phyloP scores from a whole-genome alignment of 371 early-diverging fungal genomes.

The Nematocida ausubeli region DNA sequence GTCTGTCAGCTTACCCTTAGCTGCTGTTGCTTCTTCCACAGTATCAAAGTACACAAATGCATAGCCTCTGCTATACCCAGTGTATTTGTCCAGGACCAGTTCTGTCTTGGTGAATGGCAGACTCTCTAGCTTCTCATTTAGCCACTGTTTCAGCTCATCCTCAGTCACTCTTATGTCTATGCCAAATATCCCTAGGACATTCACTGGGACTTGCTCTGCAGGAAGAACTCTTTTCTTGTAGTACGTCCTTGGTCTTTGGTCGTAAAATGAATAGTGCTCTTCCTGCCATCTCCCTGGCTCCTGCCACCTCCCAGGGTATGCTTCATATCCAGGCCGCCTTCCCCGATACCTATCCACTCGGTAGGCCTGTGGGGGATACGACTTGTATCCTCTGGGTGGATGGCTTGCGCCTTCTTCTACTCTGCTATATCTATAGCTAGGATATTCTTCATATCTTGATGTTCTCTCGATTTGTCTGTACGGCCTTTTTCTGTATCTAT shows the following conservation, averaged over 20 bases:
- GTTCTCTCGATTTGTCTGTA: conserved; percentile 22
- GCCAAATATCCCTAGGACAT: conserved; percentile 64
- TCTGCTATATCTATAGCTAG: neutral
- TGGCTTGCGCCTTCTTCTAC: neutral
- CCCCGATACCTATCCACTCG: neutral
- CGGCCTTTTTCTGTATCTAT: conserved; percentile 1
- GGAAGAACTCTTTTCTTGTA: neutral
- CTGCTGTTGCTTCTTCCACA: conserved; percentile 61
- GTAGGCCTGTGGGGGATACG: neutral
- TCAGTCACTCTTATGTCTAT: conserved; percentile 48
- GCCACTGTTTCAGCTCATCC: conserved; percentile 61
- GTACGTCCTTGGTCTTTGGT: neutral
- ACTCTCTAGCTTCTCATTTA: conserved; percentile 55
- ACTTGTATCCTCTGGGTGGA: conserved; percentile 13
- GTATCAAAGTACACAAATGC: conserved; percentile 65
- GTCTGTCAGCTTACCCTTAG: conserved; percentile 59
- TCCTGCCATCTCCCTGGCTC: neutral
- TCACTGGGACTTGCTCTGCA: conserved; percentile 52
- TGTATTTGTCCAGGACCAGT: conserved; percentile 58
- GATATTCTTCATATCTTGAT: conserved; percentile 18
- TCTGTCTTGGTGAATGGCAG: conserved; percentile 49
- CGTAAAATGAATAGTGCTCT: neutral
- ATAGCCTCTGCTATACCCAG: conserved; percentile 59
- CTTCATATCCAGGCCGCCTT: neutral
- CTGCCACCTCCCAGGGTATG: neutral